phyloP scores from a whole-genome alignment of 2,329 filamentous ascomycete species.

The Diplocarpon mali region DNA sequence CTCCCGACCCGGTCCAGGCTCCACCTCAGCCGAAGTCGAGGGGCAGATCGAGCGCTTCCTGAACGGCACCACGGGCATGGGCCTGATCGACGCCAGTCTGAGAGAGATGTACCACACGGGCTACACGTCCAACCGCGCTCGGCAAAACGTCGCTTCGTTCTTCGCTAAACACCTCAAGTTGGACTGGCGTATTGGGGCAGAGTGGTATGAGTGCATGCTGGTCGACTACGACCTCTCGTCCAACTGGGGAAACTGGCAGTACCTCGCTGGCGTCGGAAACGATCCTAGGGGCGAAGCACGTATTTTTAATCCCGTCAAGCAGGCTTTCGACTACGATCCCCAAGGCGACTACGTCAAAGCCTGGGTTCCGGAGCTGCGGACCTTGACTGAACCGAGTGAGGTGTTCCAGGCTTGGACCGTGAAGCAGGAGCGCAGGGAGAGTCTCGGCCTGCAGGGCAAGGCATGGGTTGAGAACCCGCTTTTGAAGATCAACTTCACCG shows the following conservation, averaged over 20 bases:
- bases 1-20: constrained; percentile 14
- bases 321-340: constrained; percentile 66
- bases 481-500: constrained; percentile 51
- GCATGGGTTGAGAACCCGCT: constrained; percentile 58
- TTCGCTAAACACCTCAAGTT: constrained; percentile 61
- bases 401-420: constrained; percentile 64
- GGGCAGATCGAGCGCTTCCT: constrained; percentile 47
- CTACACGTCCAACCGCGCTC: constrained; percentile 65
- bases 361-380: constrained; percentile 59
- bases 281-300: constrained; percentile 58
- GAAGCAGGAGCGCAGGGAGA: constrained; percentile 41
- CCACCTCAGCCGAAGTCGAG: constrained; percentile 32
- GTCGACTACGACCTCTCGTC: constrained; percentile 66
- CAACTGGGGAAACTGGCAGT: constrained; percentile 81
- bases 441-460: constrained; percentile 43
- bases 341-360: constrained; percentile 57
- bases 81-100: constrained; percentile 67
- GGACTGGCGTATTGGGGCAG: constrained; percentile 71
- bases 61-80: constrained; percentile 60
- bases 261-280: constrained; percentile 68
- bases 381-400: constrained; percentile 35
- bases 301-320: constrained; percentile 76
- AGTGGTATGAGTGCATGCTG: constrained; percentile 70
- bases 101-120: constrained; percentile 65
- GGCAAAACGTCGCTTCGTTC: constrained; percentile 69